Evolutionary conservation across 768 basidiomycete species (phyloP).

Genomic region (Amyloporia xantha): DNA sequence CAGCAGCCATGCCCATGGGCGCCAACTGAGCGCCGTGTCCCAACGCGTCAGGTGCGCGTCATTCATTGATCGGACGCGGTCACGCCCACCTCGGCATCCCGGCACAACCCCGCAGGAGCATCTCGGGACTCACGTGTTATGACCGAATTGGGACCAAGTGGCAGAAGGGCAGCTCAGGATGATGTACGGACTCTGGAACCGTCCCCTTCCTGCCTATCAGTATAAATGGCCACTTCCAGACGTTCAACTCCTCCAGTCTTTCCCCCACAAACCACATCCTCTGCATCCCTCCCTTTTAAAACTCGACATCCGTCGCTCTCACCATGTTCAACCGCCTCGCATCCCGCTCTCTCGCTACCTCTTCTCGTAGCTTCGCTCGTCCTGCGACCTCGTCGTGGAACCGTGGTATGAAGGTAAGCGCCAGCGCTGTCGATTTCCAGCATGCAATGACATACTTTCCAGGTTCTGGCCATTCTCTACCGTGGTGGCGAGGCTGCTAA

Average conservation of each 20-base stretch:
- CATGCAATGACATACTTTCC: constrained; percentile 4
- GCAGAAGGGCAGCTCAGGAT: too few relatives aligned
- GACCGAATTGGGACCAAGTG: background rate
- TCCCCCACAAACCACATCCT: background rate
- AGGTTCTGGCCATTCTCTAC: constrained; percentile 75
- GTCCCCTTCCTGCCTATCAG: background rate
- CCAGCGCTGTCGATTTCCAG: background rate
- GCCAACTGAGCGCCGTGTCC: background rate
- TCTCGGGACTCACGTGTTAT: background rate
- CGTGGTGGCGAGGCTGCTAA: constrained; percentile 58
- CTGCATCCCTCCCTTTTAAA: background rate
- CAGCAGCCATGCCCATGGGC: background rate
- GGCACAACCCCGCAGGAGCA: background rate
- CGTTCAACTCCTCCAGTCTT: background rate
- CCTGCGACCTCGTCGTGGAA: constrained; percentile 1
- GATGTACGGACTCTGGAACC: background rate
- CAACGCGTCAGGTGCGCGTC: background rate
- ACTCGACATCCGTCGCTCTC: background rate
- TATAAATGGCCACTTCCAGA: background rate
- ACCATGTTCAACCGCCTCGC: constrained; percentile 5
- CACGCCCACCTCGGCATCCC: background rate
- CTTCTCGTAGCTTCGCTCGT: background rate
- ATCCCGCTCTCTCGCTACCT: background rate
- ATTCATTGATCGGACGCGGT: background rate
- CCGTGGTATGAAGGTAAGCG: constrained; percentile 17